These are phyloP conservation scores for Gracilaria vermiculophylla DNA, from an alignment of 23 red algal species.

Conservation along the genomic window DNA sequence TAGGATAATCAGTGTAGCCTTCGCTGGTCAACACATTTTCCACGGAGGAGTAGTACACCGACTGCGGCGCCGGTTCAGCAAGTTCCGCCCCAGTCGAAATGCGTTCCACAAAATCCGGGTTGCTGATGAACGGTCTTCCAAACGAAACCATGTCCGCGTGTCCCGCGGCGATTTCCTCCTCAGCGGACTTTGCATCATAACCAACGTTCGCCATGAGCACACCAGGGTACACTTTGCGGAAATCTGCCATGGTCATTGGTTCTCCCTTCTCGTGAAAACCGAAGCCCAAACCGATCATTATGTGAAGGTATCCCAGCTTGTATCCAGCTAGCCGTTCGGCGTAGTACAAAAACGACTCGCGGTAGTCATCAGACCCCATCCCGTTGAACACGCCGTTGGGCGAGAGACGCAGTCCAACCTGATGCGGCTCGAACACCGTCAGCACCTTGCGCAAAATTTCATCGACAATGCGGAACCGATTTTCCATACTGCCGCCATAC, in stretches of 20 bases:
- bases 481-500: conserved; percentile 81
- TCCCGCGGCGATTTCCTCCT: conserved; percentile 46
- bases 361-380: conserved; percentile 61
- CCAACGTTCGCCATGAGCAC: conserved; percentile 73
- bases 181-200: conserved; percentile 58
- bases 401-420: conserved; percentile 73
- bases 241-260: conserved; percentile 48
- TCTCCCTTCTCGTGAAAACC: conserved; percentile 58
- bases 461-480: conserved; percentile 60
- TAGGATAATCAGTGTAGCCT: conserved; percentile 76
- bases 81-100: conserved; percentile 33
- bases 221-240: conserved; percentile 64
- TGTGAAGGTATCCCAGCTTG: conserved; percentile 75
- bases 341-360: conserved; percentile 73
- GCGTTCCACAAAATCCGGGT: conserved; percentile 70
- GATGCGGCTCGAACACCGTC: conserved; percentile 44
- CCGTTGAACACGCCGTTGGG: conserved; percentile 77
- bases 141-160: conserved; percentile 65
- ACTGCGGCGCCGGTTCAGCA: conserved; percentile 6
- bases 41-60: conserved; percentile 50
- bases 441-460: conserved; percentile 51
- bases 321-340: conserved; percentile 46
- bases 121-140: conserved; percentile 70
- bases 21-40: conserved; percentile 38
- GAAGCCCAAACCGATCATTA: conserved; percentile 75